Evolutionary conservation across 176 grass and related monocot species (phyloP), one percentile per base, ranked within the genome.

Genomic region (Ampelocalamus luodianensis): DNA sequence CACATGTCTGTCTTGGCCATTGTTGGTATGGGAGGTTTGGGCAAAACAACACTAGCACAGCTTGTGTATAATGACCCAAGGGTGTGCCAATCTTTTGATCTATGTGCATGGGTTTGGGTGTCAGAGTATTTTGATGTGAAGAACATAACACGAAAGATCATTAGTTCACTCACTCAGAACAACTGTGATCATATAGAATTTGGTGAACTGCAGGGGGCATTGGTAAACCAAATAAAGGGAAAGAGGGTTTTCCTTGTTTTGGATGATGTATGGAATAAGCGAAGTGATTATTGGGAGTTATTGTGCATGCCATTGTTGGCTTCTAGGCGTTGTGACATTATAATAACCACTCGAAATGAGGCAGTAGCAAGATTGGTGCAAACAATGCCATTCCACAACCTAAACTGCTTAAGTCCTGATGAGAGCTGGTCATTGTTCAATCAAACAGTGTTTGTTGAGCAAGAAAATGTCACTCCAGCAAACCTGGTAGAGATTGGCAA

Each of bases 241-340:
- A 79, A 61, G 34, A 60, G 66, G 11, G 39, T 92, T 22, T 79
- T 92, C 10, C 50, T 92, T 63, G 77, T 92, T 7, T 48, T 88
- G 7, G 86, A 88, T 82, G 72, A 88, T 59, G 50, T 91, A 12
- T 88, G 86, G 85, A 92, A 89, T 68, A 82, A 92, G 55, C 64
- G 22, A 66, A 48, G 74, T 27, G 61, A 44, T 16, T 27, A 1
- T 17, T 92, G 90, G 90, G 81, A 92, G 36, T 12, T n/a, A 3
- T 36, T 86, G 3, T 64, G 71, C 53, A 24, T 34, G 16, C 71
- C 71, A 2, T 51, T 86, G 15, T 37, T 51, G 48, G 22, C 67
- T 8, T 23, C 65, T n/a, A 69, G 10, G 39, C 18, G 68, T 23
- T 88, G 85, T 2, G 46, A 82, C 14, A 85, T 92, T 5, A 44